Evolutionary conservation across 805 yeast genomes (phyloP), one percentile per base, ranked within the genome.

Genomic region (Lipomyces orientalis): DNA sequence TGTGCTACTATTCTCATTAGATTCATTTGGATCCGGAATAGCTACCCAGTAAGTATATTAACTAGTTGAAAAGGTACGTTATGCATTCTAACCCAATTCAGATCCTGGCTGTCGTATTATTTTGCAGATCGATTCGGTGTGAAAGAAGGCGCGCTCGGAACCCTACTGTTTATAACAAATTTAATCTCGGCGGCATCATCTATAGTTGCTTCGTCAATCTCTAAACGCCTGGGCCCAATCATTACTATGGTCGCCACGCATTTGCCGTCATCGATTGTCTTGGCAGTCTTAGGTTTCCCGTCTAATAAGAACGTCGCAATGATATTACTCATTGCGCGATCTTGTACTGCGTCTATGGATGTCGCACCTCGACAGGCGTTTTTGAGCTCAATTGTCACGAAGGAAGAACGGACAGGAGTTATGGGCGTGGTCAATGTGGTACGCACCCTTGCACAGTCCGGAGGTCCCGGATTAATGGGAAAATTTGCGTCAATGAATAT

Each of bases 321-420:
- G 34, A 64, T 79, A 0, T 77, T 86, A 5, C 80, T 90, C 43
- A 71, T 88, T 25, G 75, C 85, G 33, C 86, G 90, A 70, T 87
- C 87, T 67, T 79, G 88, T 1, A 86, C 91, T 0, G 82, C 88
- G 1, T 86, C 93, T 1, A 91, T 93, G 93, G 98, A 93, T 76
- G 97, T 92, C 35, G 95, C 92, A 2, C 97, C 97, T 6, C 85
- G 98, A 61, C 97, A 92, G 78, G 86, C 92, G 8, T 81, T 93
- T 54, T 78, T 93, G 60, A 88, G 96, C 0, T 83, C 90, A 1
- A 80, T 91, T 25, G 86, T 93, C 52, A 82, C 83, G 16, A 83
- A 84, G 12, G 77, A 81, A 10, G 95, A 91, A 60, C 80, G 93
- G 59, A 87, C 97, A 1, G 85, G 83, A 72, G 93, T 90, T 0